Conservation (phyloP, 805 yeast genomes). For the Ogataea neopini region DNA sequence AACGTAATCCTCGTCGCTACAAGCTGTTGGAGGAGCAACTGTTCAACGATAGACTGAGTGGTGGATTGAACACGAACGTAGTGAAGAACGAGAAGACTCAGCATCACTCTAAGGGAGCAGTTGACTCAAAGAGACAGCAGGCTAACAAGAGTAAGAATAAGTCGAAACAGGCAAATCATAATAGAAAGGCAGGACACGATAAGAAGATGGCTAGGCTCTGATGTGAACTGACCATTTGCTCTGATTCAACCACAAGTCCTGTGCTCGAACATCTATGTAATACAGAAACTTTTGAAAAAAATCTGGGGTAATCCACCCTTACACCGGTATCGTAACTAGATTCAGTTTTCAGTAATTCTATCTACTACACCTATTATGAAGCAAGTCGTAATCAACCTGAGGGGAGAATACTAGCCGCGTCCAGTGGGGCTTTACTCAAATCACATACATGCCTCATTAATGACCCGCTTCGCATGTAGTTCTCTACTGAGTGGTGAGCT, state of each 20-base stretch:
- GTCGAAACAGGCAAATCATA: slow-evolving; percentile 61
- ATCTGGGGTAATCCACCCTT: no score
- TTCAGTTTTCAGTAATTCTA: no score
- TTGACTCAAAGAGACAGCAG: slow-evolving; percentile 35
- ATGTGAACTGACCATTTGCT: no score
- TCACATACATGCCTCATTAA: no score
- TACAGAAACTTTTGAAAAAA: no score
- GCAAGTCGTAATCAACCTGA: no score
- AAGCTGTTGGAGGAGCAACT: slow-evolving; percentile 62
- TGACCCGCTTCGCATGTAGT: background rate
- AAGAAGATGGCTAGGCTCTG: slow-evolving; percentile 43
- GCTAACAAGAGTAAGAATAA: slow-evolving; percentile 56
- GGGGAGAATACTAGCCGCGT: no score
- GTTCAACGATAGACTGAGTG: slow-evolving; percentile 34
- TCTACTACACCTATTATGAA: no score
- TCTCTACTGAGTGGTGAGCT: slow-evolving; percentile 13
- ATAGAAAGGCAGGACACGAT: slow-evolving; percentile 61
- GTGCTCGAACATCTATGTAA: no score
- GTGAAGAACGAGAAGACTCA: slow-evolving; percentile 13
- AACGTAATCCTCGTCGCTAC: slow-evolving; percentile 62
- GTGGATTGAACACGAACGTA: slow-evolving; percentile 12
- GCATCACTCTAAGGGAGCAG: background rate
- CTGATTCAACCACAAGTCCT: no score
- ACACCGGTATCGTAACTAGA: no score
- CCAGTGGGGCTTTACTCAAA: no score